Evolutionary conservation across 1,139 yeast genomes (phyloP).

Genomic region (Suhomyces bokatorum): DNA sequence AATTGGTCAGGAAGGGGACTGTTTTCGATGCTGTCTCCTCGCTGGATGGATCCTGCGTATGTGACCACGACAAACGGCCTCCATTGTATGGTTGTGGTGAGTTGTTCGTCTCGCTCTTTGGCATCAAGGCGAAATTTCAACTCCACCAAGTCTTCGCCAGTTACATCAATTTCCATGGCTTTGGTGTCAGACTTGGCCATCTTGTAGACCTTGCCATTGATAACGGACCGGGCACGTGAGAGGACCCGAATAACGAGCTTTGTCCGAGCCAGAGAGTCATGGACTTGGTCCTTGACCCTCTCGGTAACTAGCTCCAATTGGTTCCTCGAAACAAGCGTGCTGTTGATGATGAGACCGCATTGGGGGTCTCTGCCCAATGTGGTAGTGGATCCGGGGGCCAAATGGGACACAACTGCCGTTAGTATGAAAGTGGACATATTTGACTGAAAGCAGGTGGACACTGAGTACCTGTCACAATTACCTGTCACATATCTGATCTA

Average conservation of each 20-base stretch:
- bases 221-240: slow-evolving; percentile 33
- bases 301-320: slow-evolving; percentile 25
- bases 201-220: slow-evolving; percentile 30
- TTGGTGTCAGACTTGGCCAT: slow-evolving; percentile 21
- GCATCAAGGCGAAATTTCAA: slow-evolving; percentile 23
- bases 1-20: slow-evolving; percentile 4
- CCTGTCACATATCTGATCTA: too few species aligned
- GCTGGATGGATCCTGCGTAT: slow-evolving; percentile 7
- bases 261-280: slow-evolving; percentile 18
- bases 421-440: slow-evolving; percentile 1
- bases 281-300: slow-evolving; percentile 7
- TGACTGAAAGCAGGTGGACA: background rate
- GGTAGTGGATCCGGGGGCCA: slow-evolving; percentile 24
- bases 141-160: slow-evolving; percentile 16
- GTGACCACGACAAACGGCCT: slow-evolving; percentile 22
- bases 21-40: slow-evolving; percentile 1
- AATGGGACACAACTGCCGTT: slow-evolving; percentile 7
- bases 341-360: slow-evolving; percentile 25
- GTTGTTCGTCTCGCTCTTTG: slow-evolving; percentile 15
- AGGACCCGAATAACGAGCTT: slow-evolving; percentile 25
- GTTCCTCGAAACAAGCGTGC: slow-evolving; percentile 32
- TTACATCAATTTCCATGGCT: slow-evolving; percentile 21
- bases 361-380: slow-evolving; percentile 34
- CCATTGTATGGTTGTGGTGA: slow-evolving; percentile 26
- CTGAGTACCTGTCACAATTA: too few species aligned